Evolutionary conservation across 352 stramenopile genomes (phyloP), one percentile per base, ranked within the genome.

Genomic region (Globisporangium nodosum): DNA sequence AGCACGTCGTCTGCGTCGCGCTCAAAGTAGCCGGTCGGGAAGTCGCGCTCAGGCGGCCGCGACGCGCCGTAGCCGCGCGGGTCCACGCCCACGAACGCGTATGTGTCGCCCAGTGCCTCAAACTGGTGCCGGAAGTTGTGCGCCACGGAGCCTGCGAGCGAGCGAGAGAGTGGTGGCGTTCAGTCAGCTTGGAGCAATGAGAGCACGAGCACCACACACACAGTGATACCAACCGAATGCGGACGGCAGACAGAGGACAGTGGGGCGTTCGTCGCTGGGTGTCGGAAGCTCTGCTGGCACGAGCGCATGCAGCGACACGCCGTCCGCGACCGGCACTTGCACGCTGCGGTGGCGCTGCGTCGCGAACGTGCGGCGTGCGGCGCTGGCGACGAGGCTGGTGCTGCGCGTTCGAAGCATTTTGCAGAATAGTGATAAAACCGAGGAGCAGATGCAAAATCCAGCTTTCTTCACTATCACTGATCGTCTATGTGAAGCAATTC

Each of bases 1-100:
- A 81, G 58, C 13, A 89, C 75, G n/a, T 94, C 81, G 11, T 90
- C 74, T 0, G 80, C 81, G 50, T 94, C 77, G 8, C 77, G 75
- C 58, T 91, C 75, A 55, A 94, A 76, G 48, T 84, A 82, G 21
- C 66, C 60, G n/a, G 55, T 48, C 0, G 80, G 77, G 45, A 84
- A 84, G 20, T 87, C 75, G 18, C 66, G 69, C 45, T 71, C 59
- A 0, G 75, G 72, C 12, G 72, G 67, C 8, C 74, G 74, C 6
- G 71, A 81, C 55, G 68, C 65, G 33, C 74, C 74, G 59, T 84
- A 84, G 42, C 74, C 74, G 49, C 82, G 80, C 35, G 73, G 69
- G 33, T 94, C 73, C n/a, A 94, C 68, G 31, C 81, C 80, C 5
- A 87, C 71, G 33, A 94, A 74, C 56, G 69, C 68, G 52, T 89